These are phyloP conservation scores for Hypholoma sublateritium DNA, from an alignment of 768 basidiomycete species.

Conservation along the genomic window DNA sequence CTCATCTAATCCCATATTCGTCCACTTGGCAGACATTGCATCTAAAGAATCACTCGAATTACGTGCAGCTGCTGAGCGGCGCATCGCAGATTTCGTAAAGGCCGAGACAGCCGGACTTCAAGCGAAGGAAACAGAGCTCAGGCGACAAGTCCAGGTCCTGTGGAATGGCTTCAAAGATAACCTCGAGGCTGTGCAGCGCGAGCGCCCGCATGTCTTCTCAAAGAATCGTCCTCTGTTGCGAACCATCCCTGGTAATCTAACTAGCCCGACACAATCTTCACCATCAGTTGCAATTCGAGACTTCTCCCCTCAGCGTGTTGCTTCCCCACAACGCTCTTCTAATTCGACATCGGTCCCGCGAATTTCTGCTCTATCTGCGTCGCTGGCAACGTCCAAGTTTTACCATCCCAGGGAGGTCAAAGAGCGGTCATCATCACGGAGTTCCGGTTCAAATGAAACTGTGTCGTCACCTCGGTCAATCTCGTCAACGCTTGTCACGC, in stretches of 20 bases:
- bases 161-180: constrained; percentile 61
- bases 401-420: constrained; percentile 45
- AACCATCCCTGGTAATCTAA: constrained; percentile 15
- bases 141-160: constrained; percentile 56
- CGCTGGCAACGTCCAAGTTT: constrained; percentile 59
- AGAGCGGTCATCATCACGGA: constrained; percentile 16
- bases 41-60: constrained; percentile 50
- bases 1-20: constrained; percentile 71
- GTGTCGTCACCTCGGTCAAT: constrained; percentile 28
- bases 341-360: constrained; percentile 37
- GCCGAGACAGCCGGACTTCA: constrained; percentile 58
- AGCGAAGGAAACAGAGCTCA: constrained; percentile 51
- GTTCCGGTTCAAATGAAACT: constrained; percentile 22
- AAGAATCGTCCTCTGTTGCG: constrained; percentile 18
- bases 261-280: constrained; percentile 13
- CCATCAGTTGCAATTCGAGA: constrained; percentile 45
- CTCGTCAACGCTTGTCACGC: constrained; percentile 34
- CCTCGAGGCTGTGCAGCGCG: constrained; percentile 42
- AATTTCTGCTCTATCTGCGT: constrained; percentile 69
- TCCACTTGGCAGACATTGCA: constrained; percentile 62
- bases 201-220: constrained; percentile 16
- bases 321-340: constrained; percentile 37
- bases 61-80: constrained; percentile 57
- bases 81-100: constrained; percentile 51
- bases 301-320: constrained; percentile 50